Conservation (phyloP, 169 alveolate species). For the Cryptosporidium andersoni region DNA sequence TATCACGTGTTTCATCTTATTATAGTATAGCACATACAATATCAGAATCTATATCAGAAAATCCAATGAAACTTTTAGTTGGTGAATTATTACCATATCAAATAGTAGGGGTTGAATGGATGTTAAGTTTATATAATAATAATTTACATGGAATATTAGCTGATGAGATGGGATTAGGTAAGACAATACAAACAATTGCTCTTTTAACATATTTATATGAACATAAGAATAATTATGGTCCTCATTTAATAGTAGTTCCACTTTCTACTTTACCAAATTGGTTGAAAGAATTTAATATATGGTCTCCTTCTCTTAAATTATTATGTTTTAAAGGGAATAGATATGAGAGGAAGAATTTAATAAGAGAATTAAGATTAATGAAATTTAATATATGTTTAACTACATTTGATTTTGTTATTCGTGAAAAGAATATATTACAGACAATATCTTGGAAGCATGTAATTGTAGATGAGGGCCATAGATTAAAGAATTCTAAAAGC, state of each 20-base stretch:
- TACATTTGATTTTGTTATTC: conserved; percentile 74
- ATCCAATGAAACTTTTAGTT: conserved; percentile 80
- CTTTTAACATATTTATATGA: conserved; percentile 91
- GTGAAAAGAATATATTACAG: conserved; percentile 65
- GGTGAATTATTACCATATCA: conserved; percentile 87
- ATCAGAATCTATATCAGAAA: conserved; percentile 84
- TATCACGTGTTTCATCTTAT: conserved; percentile 74
- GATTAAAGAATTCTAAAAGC: conserved; percentile 88
- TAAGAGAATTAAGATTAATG: conserved; percentile 65
- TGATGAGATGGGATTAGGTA: conserved; percentile 99
- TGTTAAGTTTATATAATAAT: conserved; percentile 89
- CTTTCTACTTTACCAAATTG: conserved; percentile 93
- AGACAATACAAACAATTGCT: conserved; percentile 95
- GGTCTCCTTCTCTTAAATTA: conserved; percentile 91
- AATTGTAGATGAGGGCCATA: conserved; percentile 92
- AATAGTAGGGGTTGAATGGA: conserved; percentile 91
- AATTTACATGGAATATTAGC: conserved; percentile 91
- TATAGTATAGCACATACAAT: conserved; percentile 88
- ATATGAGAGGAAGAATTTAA: conserved; percentile 58
- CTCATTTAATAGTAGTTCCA: conserved; percentile 90
- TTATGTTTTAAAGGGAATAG: conserved; percentile 81
- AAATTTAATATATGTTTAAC: conserved; percentile 73
- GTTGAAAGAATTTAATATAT: conserved; percentile 89
- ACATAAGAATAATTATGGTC: conserved; percentile 88
- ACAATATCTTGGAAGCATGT: conserved; percentile 85